Evolutionary conservation across 768 basidiomycete genomes (phyloP), one percentile per base, ranked within the genome.

Genomic region (Cystofilobasidium capitatum): DNA sequence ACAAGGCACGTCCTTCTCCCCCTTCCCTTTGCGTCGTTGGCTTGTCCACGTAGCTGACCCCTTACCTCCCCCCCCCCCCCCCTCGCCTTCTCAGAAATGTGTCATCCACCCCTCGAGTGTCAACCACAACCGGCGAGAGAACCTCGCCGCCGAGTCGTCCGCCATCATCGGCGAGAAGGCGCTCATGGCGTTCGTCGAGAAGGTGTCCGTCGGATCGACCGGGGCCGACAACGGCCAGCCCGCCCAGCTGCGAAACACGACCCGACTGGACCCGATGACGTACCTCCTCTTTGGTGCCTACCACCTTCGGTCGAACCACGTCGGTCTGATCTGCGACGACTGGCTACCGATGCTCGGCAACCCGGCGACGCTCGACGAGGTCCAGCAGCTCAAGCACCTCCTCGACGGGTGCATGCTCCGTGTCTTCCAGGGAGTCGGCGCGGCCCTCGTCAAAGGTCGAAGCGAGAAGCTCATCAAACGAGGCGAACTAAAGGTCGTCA

Each of bases 281-380:
- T 94, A 92, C 75, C 81, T 94, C 76, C 81, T 97, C 14, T 94
- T 97, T 72, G 93, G 92, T 8, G 91, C 91, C 0, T 85, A 89
- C 76, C 82, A 85, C 59, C 81, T 92, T 36, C 78, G 83, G 69
- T 84, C 88, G 47, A 83, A 83, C 0, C 82, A 84, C 44, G 81
- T 83, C 22, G 89, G 91, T 8, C 76, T 97, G 59, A 86, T 87
- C 73, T 92, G 90, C 73, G 93, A 97, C 73, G 85, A 83, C 51
- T 97, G 93, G 92, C 78, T 97, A 14, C 89, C 91, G 26, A 82
- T 93, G 55, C 81, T 86, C 42, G 64, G 70, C 2, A 58, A 51
- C 58, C 71, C 86, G 59, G 81, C 86, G 72, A 83, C 84, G 1
- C 77, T 96, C 72, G 89, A 93, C 74, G 86, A 91, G 70, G 79